Conservation (phyloP, 1,284 basidiomycete species). For the Entoloma clypeatum region DNA sequence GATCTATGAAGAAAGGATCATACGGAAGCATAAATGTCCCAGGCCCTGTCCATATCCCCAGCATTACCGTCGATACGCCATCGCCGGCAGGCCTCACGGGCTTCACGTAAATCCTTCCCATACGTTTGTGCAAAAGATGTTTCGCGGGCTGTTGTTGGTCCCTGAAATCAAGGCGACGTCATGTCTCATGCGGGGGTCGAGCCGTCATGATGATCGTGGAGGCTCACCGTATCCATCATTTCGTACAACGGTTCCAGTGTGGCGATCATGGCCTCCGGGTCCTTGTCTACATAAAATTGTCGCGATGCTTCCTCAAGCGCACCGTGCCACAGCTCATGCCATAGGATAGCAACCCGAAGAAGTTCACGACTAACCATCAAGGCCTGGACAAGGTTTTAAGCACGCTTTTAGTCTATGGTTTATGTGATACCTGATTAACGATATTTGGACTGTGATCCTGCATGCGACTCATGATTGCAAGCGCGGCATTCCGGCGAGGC, state of each 20-base stretch:
- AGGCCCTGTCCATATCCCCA: constrained; percentile 92
- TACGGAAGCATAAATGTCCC: constrained; percentile 97
- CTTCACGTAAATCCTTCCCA: constrained; percentile 90
- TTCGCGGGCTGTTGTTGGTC: constrained; percentile 91
- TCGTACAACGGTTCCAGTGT: constrained; percentile 93
- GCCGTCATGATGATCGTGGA: neutral
- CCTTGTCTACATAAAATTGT: constrained; percentile 96
- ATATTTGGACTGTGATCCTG: constrained; percentile 86
- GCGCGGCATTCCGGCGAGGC: constrained; percentile 81
- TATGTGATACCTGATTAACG: constrained; percentile 79
- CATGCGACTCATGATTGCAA: constrained; percentile 92
- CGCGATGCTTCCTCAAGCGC: constrained; percentile 97
- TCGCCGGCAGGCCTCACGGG: constrained; percentile 85
- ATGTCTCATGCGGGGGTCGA: constrained; percentile 10
- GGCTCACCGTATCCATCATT: constrained; percentile 79
- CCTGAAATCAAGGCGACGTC: too few relatives aligned
- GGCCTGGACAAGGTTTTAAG: constrained; percentile 48
- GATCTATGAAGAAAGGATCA: constrained; percentile 16
- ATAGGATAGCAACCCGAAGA: constrained; percentile 96
- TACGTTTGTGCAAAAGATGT: constrained; percentile 95
- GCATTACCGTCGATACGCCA: constrained; percentile 88
- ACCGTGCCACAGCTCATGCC: constrained; percentile 99
- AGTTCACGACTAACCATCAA: constrained; percentile 91
- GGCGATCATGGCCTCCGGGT: constrained; percentile 98
- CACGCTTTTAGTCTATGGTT: constrained; percentile 3